Percentiles rank a stretch among this genome's conserved stretches.
Evolutionary conservation across 768 basidiomycete genomes (phyloP).

Genomic region (Suillus occidentalis): DNA sequence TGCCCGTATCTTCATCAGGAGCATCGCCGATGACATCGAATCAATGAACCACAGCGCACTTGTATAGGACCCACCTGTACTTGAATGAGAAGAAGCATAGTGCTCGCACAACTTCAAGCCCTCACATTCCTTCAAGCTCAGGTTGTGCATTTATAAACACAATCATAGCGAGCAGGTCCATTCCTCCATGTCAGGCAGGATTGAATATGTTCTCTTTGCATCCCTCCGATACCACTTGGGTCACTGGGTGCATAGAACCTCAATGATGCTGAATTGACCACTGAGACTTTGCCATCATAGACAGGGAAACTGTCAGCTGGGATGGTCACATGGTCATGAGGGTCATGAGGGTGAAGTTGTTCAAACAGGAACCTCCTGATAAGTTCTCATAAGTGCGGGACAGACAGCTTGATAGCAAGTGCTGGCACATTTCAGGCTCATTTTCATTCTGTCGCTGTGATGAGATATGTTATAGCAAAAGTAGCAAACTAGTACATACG

Average conservation of each 20-base stretch:
- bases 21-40: not conserved
- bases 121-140: constrained; percentile 1
- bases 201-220: not conserved
- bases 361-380: not conserved
- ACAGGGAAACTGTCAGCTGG: not conserved
- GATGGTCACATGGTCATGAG: not conserved
- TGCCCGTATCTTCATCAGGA: constrained; percentile 11
- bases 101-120: constrained; percentile 1
- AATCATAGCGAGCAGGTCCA: not conserved
- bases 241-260: not conserved
- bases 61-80: not conserved
- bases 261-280: not conserved
- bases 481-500: not conserved
- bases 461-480: too few species aligned
- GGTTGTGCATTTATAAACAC: constrained; percentile 2
- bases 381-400: not conserved
- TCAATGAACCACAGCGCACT: constrained; percentile 9
- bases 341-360: not conserved
- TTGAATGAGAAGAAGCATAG: constrained; percentile 11
- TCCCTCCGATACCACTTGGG: not conserved
- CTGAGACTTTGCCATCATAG: not conserved
- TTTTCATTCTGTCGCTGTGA: not conserved
- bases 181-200: not conserved
- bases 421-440: not conserved
- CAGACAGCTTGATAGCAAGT: not conserved